Evolutionary conservation across 1,284 basidiomycete genomes (phyloP).

Genomic region (Heterobasidion irregulare): DNA sequence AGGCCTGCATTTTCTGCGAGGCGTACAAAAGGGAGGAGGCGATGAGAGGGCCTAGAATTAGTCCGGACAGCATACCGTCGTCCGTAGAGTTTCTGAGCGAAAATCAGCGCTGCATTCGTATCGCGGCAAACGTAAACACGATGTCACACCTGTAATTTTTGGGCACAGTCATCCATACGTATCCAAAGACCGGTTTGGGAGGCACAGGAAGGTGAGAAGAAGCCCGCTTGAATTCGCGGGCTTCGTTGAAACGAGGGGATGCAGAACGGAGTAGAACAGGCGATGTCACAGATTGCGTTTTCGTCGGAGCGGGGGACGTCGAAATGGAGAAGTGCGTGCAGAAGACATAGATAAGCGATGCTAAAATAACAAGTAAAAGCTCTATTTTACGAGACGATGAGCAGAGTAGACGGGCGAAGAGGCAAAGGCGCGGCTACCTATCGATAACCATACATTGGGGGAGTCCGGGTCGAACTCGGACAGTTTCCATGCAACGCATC

Average conservation of each 20-base stretch:
- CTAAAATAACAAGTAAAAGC: constrained; percentile 45
- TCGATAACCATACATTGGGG: constrained; percentile 5
- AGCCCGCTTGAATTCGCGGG: constrained; percentile 34
- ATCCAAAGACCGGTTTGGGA: constrained; percentile 45
- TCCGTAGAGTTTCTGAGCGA: constrained; percentile 41
- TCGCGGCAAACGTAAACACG: not conserved
- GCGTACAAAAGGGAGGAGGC: constrained; percentile 56
- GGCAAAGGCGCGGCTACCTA: constrained; percentile 3
- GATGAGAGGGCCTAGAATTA: constrained; percentile 73
- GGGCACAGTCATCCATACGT: constrained; percentile 84
- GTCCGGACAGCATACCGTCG: constrained; percentile 77
- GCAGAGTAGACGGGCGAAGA: not conserved
- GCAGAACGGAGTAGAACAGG: constrained; percentile 17
- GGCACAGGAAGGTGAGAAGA: constrained; percentile 15
- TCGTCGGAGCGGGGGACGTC: constrained; percentile 15
- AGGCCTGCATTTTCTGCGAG: constrained; percentile 25
- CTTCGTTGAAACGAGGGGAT: constrained; percentile 36
- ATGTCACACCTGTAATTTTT: constrained; percentile 69
- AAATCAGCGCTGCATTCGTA: not conserved
- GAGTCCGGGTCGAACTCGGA: constrained; percentile 1
- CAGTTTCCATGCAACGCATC: constrained; percentile 28
- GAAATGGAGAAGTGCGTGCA: constrained; percentile 45
- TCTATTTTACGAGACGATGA: constrained; percentile 33
- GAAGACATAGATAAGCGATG: constrained; percentile 53
- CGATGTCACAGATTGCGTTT: constrained; percentile 9